Conservation (phyloP, 306 rosid species). For the Comarum palustre region DNA sequence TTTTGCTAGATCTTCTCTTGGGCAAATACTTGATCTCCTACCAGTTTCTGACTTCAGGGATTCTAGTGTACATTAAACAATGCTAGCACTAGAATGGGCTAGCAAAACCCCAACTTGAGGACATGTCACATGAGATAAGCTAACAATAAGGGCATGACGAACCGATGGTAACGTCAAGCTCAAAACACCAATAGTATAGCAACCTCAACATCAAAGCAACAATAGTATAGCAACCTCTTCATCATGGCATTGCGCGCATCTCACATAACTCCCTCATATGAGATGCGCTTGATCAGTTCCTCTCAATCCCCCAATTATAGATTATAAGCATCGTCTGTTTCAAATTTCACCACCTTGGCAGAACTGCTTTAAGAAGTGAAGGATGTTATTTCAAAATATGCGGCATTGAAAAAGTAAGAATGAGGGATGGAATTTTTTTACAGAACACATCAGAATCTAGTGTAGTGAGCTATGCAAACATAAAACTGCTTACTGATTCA, state of each 20-base stretch:
- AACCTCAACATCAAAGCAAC: background rate
- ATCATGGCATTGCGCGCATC: slow-evolving; percentile 6
- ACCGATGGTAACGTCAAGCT: background rate
- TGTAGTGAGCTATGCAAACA: too few relatives aligned
- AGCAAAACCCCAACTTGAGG: background rate
- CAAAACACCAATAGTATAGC: background rate
- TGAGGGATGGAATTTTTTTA: too few relatives aligned
- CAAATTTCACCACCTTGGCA: background rate
- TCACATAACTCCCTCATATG: background rate
- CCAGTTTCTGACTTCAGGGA: background rate
- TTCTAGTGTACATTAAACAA: background rate
- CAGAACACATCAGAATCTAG: too few relatives aligned
- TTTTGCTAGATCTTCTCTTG: background rate
- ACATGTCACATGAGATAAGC: slow-evolving; percentile 2
- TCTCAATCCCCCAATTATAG: background rate
- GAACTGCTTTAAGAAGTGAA: too few relatives aligned
- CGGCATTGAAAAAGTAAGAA: too few relatives aligned
- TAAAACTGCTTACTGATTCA: background rate
- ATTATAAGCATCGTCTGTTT: background rate
- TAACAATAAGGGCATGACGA: background rate
- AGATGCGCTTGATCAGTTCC: too few relatives aligned
- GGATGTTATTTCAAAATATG: too few relatives aligned
- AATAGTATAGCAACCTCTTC: background rate
- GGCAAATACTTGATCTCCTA: background rate
- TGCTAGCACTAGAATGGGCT: background rate